These are phyloP conservation scores for Ogataea henricii DNA, from an alignment of 805 yeast species.

Conservation along the genomic window DNA sequence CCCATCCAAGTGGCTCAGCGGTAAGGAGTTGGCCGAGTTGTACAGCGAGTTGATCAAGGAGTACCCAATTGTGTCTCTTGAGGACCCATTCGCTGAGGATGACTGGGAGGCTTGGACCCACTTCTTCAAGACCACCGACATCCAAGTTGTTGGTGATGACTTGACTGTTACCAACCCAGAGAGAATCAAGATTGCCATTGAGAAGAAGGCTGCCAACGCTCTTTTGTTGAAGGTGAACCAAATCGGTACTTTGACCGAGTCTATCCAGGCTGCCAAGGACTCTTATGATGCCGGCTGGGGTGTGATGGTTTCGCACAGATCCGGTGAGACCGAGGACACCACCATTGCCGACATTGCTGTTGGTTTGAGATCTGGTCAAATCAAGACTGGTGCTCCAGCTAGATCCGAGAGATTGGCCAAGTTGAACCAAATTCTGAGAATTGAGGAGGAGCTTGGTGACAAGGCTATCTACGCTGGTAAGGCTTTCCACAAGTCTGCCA, in stretches of 20 bases:
- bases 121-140: slow-evolving; percentile 72
- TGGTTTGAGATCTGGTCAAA: slow-evolving; percentile 98
- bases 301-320: slow-evolving; percentile 99
- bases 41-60: slow-evolving; percentile 78
- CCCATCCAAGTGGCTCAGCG: slow-evolving; percentile 86
- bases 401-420: slow-evolving; percentile 99
- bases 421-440: slow-evolving; percentile 96
- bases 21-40: slow-evolving; percentile 81
- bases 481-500: slow-evolving; percentile 68
- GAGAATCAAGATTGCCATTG: slow-evolving; percentile 94
- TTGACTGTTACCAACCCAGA: slow-evolving; percentile 97
- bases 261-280: slow-evolving; percentile 95
- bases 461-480: slow-evolving; percentile 95
- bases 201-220: slow-evolving; percentile 93
- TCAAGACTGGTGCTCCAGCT: slow-evolving; percentile 99
- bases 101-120: slow-evolving; percentile 99
- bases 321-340: slow-evolving; percentile 99
- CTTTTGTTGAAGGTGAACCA: slow-evolving; percentile 97
- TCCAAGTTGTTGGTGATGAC: slow-evolving; percentile 97
- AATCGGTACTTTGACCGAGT: slow-evolving; percentile 95
- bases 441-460: slow-evolving; percentile 98
- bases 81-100: slow-evolving; percentile 99
- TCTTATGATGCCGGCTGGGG: slow-evolving; percentile 98
- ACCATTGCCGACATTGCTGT: slow-evolving; percentile 97
- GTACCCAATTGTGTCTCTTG: slow-evolving; percentile 97